A percentile compares a stretch with the other conserved stretches of the same genome.
Conservation (phyloP, 2,329 filamentous ascomycete species). For the Paraphaeosphaeria minitans region DNA sequence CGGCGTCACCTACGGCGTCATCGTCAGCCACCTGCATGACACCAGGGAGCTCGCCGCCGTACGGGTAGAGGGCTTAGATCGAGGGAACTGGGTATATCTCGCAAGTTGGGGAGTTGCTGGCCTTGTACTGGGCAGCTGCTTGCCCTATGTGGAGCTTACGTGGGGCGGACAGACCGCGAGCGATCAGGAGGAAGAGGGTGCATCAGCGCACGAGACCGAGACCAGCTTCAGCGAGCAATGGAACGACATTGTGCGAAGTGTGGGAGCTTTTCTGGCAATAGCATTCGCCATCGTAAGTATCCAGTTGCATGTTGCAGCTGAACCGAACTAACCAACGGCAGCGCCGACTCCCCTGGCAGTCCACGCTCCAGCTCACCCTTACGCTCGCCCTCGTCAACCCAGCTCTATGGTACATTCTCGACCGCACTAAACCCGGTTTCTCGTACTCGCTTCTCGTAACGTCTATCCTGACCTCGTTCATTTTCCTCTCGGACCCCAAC, state of each 20-base stretch:
- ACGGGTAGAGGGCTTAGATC: conserved; percentile 61
- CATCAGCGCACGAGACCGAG: conserved; percentile 24
- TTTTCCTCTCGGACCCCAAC: conserved; percentile 77
- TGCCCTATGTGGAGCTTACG: conserved; percentile 82
- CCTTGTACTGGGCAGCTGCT: conserved; percentile 74
- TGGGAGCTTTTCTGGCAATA: conserved; percentile 74
- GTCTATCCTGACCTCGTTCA: conserved; percentile 71
- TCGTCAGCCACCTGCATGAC: conserved; percentile 80
- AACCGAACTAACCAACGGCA: conserved; percentile 44
- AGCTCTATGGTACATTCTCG: conserved; percentile 93
- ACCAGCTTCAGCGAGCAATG: conserved; percentile 66
- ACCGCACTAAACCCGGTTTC: conserved; percentile 85
- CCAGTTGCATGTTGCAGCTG: background rate
- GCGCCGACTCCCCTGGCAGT: conserved; percentile 91
- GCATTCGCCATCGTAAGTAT: conserved; percentile 81
- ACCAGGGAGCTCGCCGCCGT: conserved; percentile 68
- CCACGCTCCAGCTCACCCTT: conserved; percentile 88
- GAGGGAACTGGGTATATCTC: conserved; percentile 69
- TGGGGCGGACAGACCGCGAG: conserved; percentile 63
- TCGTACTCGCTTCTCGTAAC: conserved; percentile 77
- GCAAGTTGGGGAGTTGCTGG: conserved; percentile 82
- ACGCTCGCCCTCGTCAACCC: conserved; percentile 91
- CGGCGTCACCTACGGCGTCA: conserved; percentile 79
- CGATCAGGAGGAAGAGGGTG: background rate
- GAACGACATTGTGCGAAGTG: conserved; percentile 72